phyloP scores from a whole-genome alignment of 495 filamentous ascomycete genomes.

The Aspergillus cristatus region DNA sequence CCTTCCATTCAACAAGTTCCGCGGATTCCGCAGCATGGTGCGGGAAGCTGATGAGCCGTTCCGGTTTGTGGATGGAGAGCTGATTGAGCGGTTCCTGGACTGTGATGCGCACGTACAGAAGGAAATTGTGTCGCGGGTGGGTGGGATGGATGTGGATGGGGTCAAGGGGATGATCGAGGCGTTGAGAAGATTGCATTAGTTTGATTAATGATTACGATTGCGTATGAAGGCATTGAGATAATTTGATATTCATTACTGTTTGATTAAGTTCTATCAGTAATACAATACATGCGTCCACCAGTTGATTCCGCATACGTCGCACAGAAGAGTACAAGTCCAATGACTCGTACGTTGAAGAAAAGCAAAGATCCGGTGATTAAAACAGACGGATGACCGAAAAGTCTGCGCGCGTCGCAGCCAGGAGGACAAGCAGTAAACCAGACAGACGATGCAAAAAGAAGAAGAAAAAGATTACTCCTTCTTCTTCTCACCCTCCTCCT shows the following conservation, averaged over 20 bases:
- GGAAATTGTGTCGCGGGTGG: constrained; percentile 51
- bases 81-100: constrained; percentile 79
- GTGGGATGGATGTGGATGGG: constrained; percentile 52
- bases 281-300: not conserved
- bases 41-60: constrained; percentile 66
- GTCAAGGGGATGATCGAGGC: constrained; percentile 66
- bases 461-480: constrained; percentile 6
- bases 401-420: not conserved
- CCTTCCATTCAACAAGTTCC: constrained; percentile 66
- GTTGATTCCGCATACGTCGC: not conserved
- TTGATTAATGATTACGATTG: too few species aligned
- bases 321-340: not conserved
- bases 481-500: constrained; percentile 27
- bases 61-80: constrained; percentile 86
- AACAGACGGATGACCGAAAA: not conserved
- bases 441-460: not conserved
- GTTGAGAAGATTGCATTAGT: constrained; percentile 58
- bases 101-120: constrained; percentile 53
- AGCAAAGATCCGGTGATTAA: not conserved
- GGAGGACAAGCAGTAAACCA: not conserved
- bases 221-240: not conserved
- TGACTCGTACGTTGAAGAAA: too few species aligned
- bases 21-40: constrained; percentile 65
- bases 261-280: not conserved
- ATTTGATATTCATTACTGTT: not conserved